Conservation (phyloP, 441 rosid genomes). For the Gossypium aridum region DNA sequence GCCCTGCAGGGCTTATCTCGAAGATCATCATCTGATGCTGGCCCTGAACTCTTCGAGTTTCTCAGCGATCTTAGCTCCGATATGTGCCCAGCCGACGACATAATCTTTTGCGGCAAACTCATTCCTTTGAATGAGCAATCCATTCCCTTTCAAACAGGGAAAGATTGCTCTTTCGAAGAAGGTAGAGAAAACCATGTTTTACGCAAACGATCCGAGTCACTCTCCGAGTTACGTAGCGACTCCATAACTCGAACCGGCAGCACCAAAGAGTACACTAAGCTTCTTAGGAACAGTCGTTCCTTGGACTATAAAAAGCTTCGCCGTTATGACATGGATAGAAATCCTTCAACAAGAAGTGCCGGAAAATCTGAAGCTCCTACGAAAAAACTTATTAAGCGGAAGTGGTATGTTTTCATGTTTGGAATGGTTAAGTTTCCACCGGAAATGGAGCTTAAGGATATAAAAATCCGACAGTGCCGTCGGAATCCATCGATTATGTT, state of each 20-base stretch:
- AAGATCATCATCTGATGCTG: constrained; percentile 29
- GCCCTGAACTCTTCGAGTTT: constrained; percentile 60
- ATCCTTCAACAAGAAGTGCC: constrained; percentile 22
- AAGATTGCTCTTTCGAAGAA: background rate
- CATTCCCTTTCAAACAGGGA: constrained; percentile 1
- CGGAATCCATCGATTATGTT: constrained; percentile 40
- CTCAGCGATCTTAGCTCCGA: constrained; percentile 34
- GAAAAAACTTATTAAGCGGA: constrained; percentile 34
- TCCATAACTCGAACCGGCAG: constrained; percentile 23
- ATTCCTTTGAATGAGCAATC: constrained; percentile 38
- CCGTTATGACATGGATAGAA: constrained; percentile 22
- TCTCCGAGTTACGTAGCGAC: constrained; percentile 32
- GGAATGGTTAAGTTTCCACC: constrained; percentile 60
- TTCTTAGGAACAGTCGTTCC: constrained; percentile 60
- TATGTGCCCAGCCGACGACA: constrained; percentile 75
- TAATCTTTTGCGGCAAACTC: constrained; percentile 67
- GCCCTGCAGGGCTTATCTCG: background rate
- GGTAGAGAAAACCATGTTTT: constrained; percentile 8
- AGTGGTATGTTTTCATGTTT: constrained; percentile 65
- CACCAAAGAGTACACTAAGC: constrained; percentile 12
- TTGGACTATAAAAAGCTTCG: constrained; percentile 39
- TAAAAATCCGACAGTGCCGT: constrained; percentile 63
- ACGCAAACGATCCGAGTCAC: constrained; percentile 52
- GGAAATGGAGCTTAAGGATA: constrained; percentile 65
- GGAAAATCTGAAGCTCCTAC: constrained; percentile 20